Conservation (phyloP, 192 early-diverging fungal species). For the Lunasporangiospora selenospora region DNA sequence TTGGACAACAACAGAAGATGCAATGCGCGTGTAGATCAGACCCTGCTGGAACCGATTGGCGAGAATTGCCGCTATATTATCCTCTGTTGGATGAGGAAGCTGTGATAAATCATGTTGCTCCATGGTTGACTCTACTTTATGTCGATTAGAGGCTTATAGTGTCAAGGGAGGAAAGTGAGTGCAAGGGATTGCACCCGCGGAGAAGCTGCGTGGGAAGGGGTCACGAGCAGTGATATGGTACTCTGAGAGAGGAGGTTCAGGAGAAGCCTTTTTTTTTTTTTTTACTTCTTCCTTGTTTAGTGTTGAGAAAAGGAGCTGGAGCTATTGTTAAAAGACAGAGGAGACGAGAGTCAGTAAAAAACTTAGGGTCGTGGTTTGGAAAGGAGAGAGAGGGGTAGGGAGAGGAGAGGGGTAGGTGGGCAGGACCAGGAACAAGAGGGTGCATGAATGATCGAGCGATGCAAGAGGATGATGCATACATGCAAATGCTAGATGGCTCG, state of each 20-base stretch:
- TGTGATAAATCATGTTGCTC: conserved; percentile 35
- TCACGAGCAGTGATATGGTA: not conserved
- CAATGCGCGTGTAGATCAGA: conserved; percentile 73
- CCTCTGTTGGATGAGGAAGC: conserved; percentile 35
- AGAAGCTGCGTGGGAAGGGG: not conserved
- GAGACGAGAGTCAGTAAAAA: not conserved
- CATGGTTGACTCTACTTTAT: not conserved
- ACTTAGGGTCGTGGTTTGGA: no score
- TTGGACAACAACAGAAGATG: conserved; percentile 71
- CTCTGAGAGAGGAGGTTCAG: not conserved
- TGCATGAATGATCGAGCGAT: not conserved
- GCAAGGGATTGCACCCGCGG: not conserved
- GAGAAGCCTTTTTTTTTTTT: no score
- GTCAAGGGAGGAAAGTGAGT: not conserved
- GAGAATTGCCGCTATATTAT: conserved; percentile 52
- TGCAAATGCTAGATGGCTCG: not conserved
- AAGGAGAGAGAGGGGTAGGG: not conserved
- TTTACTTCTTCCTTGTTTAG: no score
- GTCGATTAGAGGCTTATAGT: not conserved
- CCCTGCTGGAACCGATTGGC: conserved; percentile 61
- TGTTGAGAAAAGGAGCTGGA: no score
- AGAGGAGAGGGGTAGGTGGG: not conserved
- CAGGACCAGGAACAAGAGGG: not conserved
- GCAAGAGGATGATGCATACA: not conserved
- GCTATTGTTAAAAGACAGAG: not conserved